Percentiles rank a stretch among this genome's conserved stretches.
Conservation (phyloP, 2,329 filamentous ascomycete species). For the Reticulascus tulasneorum region DNA sequence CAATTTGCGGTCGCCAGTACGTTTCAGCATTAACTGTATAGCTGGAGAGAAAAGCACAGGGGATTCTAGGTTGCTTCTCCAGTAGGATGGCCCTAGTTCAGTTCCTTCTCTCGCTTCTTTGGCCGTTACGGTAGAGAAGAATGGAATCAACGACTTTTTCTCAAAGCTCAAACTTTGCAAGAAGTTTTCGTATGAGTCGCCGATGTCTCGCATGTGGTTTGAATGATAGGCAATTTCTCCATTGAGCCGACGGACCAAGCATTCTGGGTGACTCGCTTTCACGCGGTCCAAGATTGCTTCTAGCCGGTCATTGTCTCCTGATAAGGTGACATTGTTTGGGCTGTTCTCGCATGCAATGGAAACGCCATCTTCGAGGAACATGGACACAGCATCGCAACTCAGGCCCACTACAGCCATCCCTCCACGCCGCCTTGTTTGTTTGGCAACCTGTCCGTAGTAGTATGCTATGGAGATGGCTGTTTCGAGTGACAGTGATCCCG, state of each 20-base stretch:
- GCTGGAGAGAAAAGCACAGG: conserved; percentile 40
- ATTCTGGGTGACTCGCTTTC: conserved; percentile 20
- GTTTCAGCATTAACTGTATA: conserved; percentile 25
- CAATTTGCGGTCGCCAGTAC: conserved; percentile 8
- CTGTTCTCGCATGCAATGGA: conserved; percentile 5
- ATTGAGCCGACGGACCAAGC: conserved; percentile 16
- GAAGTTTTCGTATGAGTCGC: conserved; percentile 2
- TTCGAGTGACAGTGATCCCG: conserved; percentile 26
- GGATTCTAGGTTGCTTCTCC: conserved; percentile 37
- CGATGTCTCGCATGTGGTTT: conserved; percentile 8
- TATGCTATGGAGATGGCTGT: conserved; percentile 34
- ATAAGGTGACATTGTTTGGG: conserved; percentile 21
- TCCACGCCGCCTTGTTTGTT: conserved; percentile 13
- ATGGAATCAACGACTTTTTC: conserved; percentile 2
- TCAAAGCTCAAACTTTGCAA: no score
- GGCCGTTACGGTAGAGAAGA: background rate
- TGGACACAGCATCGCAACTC: background rate
- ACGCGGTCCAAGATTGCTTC: conserved; percentile 20
- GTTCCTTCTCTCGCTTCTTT: background rate
- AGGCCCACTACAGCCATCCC: conserved; percentile 24
- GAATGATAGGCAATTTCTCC: conserved; percentile 16
- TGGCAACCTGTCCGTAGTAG: conserved; percentile 27
- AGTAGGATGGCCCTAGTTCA: conserved; percentile 26
- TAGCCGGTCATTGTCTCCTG: conserved; percentile 17
- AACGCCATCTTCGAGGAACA: conserved; percentile 17